phyloP scores from a whole-genome alignment of 495 filamentous ascomycete genomes.

The Rostrohypoxylon terebratum region DNA sequence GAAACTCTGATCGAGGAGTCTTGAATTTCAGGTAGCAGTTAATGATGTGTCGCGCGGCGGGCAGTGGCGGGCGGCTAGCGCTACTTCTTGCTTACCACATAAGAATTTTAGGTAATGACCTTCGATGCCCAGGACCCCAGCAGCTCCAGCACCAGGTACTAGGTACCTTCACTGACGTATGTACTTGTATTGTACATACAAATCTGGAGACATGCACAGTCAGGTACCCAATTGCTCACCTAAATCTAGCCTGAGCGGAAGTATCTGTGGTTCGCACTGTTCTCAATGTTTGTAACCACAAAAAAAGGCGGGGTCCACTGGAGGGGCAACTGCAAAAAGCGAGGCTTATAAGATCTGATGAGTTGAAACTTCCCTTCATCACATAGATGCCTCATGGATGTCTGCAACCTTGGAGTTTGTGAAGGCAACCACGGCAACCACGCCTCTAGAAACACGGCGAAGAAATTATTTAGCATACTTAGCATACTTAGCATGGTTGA shows the following conservation, averaged over 20 bases:
- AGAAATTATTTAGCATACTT: too few species aligned
- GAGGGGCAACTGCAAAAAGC: slow-evolving; percentile 24
- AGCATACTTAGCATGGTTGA: background rate
- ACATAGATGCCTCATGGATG: background rate
- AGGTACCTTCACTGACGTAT: too few species aligned
- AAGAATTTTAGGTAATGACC: slow-evolving; percentile 9
- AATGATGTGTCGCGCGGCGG: slow-evolving; percentile 43
- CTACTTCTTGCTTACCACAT: slow-evolving; percentile 23
- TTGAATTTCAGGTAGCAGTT: slow-evolving; percentile 47
- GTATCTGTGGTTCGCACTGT: background rate
- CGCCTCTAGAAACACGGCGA: background rate
- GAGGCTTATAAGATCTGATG: slow-evolving; percentile 7
- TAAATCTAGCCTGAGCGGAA: background rate
- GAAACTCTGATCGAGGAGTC: slow-evolving; percentile 32
- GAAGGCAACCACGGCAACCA: background rate
- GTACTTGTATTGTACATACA: background rate
- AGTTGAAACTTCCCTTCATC: background rate
- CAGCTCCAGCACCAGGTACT: too few species aligned
- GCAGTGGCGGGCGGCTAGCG: slow-evolving; percentile 39
- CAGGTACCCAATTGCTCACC: background rate
- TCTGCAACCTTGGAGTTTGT: background rate
- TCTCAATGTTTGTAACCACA: slow-evolving; percentile 6
- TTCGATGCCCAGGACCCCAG: background rate
- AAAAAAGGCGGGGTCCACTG: slow-evolving; percentile 36
- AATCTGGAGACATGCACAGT: background rate